Evolutionary conservation across 176 grass and related monocot species (phyloP).

Genomic region (Bothriochloa decipiens): DNA sequence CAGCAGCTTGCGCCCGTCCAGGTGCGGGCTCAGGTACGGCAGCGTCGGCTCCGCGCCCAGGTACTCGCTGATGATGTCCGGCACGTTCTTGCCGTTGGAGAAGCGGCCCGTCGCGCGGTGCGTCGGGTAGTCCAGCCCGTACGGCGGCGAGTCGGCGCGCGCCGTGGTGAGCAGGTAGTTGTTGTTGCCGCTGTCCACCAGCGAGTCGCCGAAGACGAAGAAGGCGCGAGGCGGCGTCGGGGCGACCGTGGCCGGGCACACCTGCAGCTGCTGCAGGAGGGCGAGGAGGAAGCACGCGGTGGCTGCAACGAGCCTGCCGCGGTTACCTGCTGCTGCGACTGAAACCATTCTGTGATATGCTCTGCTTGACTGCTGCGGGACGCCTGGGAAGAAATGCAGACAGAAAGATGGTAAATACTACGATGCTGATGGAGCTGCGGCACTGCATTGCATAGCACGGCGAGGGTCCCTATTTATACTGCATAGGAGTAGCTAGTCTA

Average conservation of each 20-base stretch:
- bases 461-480: neutral
- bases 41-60: conserved; percentile 53
- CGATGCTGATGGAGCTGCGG: neutral
- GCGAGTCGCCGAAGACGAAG: conserved; percentile 69
- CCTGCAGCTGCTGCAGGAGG: neutral
- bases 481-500: neutral
- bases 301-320: neutral
- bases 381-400: neutral
- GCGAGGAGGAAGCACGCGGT: neutral
- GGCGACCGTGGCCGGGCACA: neutral
- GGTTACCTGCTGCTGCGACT: neutral
- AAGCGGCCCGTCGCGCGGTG: conserved; percentile 60
- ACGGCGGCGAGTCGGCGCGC: conserved; percentile 60
- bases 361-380: neutral
- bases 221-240: conserved; percentile 40
- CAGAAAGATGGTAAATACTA: neutral
- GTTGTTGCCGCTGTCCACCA: conserved; percentile 74
- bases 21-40: conserved; percentile 62
- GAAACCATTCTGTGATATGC: neutral
- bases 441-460: neutral
- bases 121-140: conserved; percentile 56
- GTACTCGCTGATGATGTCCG: conserved; percentile 68
- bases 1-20: conserved; percentile 49
- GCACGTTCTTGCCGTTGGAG: conserved; percentile 64
- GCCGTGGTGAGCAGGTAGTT: conserved; percentile 61